Evolutionary conservation across 495 filamentous ascomycete species (phyloP).

Genomic region (Neurospora sp.): DNA sequence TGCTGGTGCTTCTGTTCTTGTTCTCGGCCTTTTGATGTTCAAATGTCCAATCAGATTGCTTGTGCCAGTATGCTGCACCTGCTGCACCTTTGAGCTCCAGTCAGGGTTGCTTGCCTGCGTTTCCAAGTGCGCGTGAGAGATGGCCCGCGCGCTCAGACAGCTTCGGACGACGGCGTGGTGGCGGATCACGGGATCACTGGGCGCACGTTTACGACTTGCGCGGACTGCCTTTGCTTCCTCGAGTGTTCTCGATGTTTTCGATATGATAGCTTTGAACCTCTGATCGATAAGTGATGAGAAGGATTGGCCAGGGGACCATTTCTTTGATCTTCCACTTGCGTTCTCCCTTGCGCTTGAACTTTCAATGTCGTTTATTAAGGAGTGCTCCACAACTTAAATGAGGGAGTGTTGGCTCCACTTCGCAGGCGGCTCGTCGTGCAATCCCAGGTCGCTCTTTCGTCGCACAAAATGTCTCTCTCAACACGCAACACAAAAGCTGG

Average conservation of each 20-base stretch:
- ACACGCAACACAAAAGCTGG: background rate
- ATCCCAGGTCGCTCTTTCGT: background rate
- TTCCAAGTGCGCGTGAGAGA: background rate
- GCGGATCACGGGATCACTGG: background rate
- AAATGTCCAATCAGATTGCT: background rate
- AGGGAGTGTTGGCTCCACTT: background rate
- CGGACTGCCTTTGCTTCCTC: background rate
- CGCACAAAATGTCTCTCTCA: background rate
- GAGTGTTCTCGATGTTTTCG: background rate
- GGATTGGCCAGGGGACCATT: background rate
- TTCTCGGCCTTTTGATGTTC: background rate
- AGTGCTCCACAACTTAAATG: background rate
- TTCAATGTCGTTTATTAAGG: background rate
- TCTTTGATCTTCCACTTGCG: no score
- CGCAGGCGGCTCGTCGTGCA: background rate
- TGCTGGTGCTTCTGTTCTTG: background rate
- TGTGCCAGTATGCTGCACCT: background rate
- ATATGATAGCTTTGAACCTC: background rate
- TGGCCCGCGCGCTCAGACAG: background rate
- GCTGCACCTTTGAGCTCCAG: background rate
- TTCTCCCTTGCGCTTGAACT: background rate
- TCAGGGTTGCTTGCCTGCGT: background rate
- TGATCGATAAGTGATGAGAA: background rate
- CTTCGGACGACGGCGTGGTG: background rate
- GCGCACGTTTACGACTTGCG: background rate